Evolutionary conservation across 768 basidiomycete genomes (phyloP).

Genomic region (Suillus sp.): DNA sequence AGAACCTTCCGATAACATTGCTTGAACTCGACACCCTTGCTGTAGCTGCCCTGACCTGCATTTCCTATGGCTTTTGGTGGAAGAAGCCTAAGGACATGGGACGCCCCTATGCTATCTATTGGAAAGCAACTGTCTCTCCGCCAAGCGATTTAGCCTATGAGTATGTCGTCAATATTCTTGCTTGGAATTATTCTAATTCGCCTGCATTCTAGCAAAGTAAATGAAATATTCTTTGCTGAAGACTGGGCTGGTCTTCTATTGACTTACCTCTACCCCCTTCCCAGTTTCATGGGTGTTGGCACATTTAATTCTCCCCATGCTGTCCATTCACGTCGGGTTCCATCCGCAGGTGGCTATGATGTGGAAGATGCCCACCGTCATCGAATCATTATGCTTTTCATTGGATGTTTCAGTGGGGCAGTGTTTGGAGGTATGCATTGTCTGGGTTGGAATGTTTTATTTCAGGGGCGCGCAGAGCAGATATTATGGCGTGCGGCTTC

Average conservation of each 20-base stretch:
- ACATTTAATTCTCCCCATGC: background rate
- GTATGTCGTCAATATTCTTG: no score
- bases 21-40: slow-evolving; percentile 41
- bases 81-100: slow-evolving; percentile 40
- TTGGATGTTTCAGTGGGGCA: slow-evolving; percentile 4
- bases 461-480: slow-evolving; percentile 21
- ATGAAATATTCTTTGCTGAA: background rate
- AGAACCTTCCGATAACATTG: slow-evolving; percentile 34
- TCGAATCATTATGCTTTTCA: background rate
- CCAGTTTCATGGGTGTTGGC: background rate
- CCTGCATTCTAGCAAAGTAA: background rate
- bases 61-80: slow-evolving; percentile 41
- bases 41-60: slow-evolving; percentile 32
- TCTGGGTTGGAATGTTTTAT: slow-evolving; percentile 21
- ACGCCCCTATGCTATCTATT: slow-evolving; percentile 13
- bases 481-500: slow-evolving; percentile 27
- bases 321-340: background rate
- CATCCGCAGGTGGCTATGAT: background rate
- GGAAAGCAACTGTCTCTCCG: background rate
- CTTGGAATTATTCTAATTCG: background rate
- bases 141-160: background rate
- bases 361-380: no score
- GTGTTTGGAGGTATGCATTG: no score
- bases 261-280: no score
- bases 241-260: no score